These are phyloP conservation scores for Pythium sp. DNA, from an alignment of 352 stramenopile species.

Conservation along the genomic window DNA sequence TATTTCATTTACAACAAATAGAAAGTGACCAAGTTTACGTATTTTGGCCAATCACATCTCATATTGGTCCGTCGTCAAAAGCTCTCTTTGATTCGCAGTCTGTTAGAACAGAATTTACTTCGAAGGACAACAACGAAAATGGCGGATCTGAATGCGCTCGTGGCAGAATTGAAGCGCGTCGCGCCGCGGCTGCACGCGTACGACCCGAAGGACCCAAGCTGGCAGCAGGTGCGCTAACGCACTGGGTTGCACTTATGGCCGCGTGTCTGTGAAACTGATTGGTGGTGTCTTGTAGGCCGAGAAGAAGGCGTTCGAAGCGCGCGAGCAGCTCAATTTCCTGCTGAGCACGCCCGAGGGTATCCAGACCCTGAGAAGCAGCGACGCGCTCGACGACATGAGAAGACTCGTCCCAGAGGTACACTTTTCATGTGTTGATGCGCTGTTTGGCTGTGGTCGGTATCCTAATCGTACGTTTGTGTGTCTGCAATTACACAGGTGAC, in stretches of 20 bases:
- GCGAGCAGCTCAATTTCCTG: conserved; percentile 49
- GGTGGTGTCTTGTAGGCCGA: conserved; percentile 35
- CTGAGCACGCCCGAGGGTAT: conserved; percentile 55
- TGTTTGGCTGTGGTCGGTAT: neutral
- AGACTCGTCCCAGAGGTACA: conserved; percentile 58
- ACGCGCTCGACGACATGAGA: conserved; percentile 58
- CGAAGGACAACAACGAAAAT: conserved; percentile 4
- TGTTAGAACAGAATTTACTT: neutral
- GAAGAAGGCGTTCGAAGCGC: conserved; percentile 39
- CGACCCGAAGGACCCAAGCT: conserved; percentile 45
- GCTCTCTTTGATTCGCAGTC: conserved; percentile 1
- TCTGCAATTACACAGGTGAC: conserved; percentile 30
- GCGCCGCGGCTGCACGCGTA: conserved; percentile 59
- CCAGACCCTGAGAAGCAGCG: conserved; percentile 49
- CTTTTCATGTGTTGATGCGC: neutral
- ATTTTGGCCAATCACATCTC: neutral
- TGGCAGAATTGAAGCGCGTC: conserved; percentile 52
- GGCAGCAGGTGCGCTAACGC: conserved; percentile 43
- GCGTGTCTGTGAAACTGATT: neutral
- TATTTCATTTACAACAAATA: neutral
- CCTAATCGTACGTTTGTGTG: neutral
- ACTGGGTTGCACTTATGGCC: neutral
- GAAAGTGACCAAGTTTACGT: neutral
- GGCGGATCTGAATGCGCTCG: conserved; percentile 31
- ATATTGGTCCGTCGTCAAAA: neutral